Evolutionary conservation across 495 filamentous ascomycete genomes (phyloP).

Genomic region (Pyronema omphalodes): DNA sequence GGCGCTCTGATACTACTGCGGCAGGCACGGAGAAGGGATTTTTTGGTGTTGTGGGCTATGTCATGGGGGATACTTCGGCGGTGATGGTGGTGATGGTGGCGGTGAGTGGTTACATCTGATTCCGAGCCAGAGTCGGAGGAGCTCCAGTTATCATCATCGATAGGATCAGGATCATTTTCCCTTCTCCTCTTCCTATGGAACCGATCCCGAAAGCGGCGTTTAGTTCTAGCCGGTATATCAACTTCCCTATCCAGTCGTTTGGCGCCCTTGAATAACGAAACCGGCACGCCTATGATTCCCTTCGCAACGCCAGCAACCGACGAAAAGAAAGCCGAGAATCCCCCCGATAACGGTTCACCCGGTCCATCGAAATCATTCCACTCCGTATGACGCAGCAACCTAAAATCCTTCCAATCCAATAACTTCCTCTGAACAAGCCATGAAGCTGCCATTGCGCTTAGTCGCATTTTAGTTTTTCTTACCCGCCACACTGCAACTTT

Average conservation of each 20-base stretch:
- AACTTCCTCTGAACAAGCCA: constrained; percentile 39
- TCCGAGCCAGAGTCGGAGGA: not conserved
- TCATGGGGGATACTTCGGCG: constrained; percentile 11
- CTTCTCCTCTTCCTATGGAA: no score
- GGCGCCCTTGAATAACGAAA: constrained; percentile 7
- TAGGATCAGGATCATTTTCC: no score
- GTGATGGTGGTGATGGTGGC: constrained; percentile 5
- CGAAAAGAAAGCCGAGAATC: constrained; percentile 36
- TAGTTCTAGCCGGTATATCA: constrained; percentile 7
- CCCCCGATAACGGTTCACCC: constrained; percentile 53
- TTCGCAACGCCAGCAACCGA: constrained; percentile 31
- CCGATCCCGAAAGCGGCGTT: constrained; percentile 4
- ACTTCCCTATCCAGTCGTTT: constrained; percentile 22
- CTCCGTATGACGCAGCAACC: constrained; percentile 45
- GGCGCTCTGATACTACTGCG: constrained; percentile 26
- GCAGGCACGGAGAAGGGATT: constrained; percentile 12
- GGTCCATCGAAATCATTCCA: constrained; percentile 70
- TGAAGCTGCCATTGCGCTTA: constrained; percentile 50
- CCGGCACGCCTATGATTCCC: constrained; percentile 12
- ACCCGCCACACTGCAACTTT: constrained; percentile 50
- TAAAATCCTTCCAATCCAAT: constrained; percentile 45
- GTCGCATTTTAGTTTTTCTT: constrained; percentile 35
- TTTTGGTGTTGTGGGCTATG: constrained; percentile 19
- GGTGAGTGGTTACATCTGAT: not conserved
- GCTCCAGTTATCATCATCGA: not conserved